Percentiles rank a stretch among this genome's conserved stretches.
Conservation (phyloP, 164 flowering plant species). For the Annona squamosa region DNA sequence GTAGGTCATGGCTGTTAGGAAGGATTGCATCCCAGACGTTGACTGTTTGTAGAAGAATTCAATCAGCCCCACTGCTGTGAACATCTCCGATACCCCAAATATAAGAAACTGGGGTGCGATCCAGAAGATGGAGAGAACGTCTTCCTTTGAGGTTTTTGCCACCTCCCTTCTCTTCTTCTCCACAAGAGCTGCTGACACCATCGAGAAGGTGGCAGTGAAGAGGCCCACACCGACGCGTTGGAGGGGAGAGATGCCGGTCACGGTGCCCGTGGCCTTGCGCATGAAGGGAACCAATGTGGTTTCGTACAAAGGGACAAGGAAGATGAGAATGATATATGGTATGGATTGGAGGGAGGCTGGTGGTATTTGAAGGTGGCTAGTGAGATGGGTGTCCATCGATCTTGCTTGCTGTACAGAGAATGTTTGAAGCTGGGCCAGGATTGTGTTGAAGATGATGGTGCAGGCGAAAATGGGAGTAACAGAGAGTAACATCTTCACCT, state of each 20-base stretch:
- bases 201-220: constrained; percentile 55
- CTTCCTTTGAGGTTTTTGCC: constrained; percentile 19
- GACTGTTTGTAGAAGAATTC: constrained; percentile 69
- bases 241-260: constrained; percentile 60
- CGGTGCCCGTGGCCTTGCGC: constrained; percentile 40
- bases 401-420: constrained; percentile 79
- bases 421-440: constrained; percentile 72
- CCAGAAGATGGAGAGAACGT: constrained; percentile 45
- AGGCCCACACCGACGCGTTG: constrained; percentile 72
- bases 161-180: constrained; percentile 47
- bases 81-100: constrained; percentile 63
- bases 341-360: constrained; percentile 76
- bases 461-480: constrained; percentile 62
- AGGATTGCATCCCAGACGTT: constrained; percentile 55
- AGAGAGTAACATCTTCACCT: constrained; percentile 54
- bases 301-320: constrained; percentile 69
- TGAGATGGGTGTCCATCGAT: constrained; percentile 43
- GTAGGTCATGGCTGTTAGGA: constrained; percentile 57
- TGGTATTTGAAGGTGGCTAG: constrained; percentile 48
- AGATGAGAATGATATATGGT: constrained; percentile 54
- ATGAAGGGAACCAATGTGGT: constrained; percentile 52
- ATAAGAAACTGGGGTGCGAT: constrained; percentile 55
- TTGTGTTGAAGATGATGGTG: constrained; percentile 72
- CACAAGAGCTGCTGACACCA: constrained; percentile 64
- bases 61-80: constrained; percentile 63